Evolutionary conservation across 148 eudicot genomes (phyloP).

Genomic region (Silene uniflora): DNA sequence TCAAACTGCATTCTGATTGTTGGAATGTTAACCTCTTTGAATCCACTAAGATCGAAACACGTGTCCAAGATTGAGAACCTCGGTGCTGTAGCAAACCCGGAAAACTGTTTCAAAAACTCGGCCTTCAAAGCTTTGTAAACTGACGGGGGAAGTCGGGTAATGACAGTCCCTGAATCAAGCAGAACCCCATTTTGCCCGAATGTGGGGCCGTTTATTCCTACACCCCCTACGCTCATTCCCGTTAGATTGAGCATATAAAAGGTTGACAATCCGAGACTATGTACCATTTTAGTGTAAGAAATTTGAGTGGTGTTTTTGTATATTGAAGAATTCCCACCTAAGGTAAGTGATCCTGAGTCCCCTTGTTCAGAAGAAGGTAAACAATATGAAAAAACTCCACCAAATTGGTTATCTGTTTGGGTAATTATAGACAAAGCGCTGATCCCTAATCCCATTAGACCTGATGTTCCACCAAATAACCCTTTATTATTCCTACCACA

Average conservation of each 20-base stretch:
- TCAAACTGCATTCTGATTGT: conserved; percentile 50
- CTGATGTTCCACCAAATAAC: conserved; percentile 67
- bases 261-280: conserved; percentile 39
- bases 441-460: conserved; percentile 72
- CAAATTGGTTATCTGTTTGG: conserved; percentile 46
- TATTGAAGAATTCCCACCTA: conserved; percentile 41
- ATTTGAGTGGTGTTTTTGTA: conserved; percentile 56
- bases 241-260: conserved; percentile 65
- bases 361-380: conserved; percentile 48
- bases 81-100: conserved; percentile 54
- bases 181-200: conserved; percentile 42
- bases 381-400: conserved; percentile 69
- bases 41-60: conserved; percentile 58
- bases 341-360: conserved; percentile 51
- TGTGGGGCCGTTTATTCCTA: conserved; percentile 29
- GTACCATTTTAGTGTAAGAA: conserved; percentile 52
- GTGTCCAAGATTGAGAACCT: conserved; percentile 69
- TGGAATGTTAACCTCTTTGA: conserved; percentile 57
- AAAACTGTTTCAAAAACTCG: conserved; percentile 62
- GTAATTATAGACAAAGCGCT: conserved; percentile 54
- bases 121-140: conserved; percentile 41
- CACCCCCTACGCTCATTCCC: conserved; percentile 56
- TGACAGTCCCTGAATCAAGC: conserved; percentile 80
- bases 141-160: conserved; percentile 61
- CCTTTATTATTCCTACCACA: conserved; percentile 71